A percentile compares a stretch with the other conserved stretches of the same genome.
phyloP scores from a whole-genome alignment of 1,284 basidiomycete genomes.

The Ustilago xerochloae region DNA sequence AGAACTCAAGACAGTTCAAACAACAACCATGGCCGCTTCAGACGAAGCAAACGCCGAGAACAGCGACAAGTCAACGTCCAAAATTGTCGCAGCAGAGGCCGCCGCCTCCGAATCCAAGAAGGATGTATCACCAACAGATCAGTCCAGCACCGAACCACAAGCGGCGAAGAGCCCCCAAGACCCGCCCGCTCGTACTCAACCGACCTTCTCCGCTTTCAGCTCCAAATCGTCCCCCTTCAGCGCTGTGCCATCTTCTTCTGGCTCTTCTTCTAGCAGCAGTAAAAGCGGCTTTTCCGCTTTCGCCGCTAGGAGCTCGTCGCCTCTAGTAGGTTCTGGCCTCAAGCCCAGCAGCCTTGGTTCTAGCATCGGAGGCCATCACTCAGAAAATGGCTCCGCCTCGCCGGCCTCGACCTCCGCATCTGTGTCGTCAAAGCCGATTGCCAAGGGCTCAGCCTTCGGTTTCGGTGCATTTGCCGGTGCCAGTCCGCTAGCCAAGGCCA shows the following conservation, averaged over 20 bases:
- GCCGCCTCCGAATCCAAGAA: not conserved
- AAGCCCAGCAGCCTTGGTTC: constrained; percentile 48
- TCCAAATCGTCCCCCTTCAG: constrained; percentile 51
- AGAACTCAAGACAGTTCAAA: constrained; percentile 23
- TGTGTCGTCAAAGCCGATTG: constrained; percentile 19
- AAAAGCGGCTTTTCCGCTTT: constrained; percentile 25
- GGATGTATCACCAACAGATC: not conserved
- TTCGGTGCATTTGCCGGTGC: constrained; percentile 58
- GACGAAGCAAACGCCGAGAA: not conserved
- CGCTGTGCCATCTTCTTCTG: constrained; percentile 43
- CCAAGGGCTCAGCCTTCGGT: constrained; percentile 42
- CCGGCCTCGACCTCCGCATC: constrained; percentile 2
- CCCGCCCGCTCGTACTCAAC: constrained; percentile 39
- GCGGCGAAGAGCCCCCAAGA: constrained; percentile 13
- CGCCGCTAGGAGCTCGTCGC: constrained; percentile 26
- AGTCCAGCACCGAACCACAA: constrained; percentile 1
- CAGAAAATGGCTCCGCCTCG: constrained; percentile 23
- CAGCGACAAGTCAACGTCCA: not conserved
- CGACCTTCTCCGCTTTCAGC: constrained; percentile 53
- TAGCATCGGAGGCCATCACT: constrained; percentile 33
- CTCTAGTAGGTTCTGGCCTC: constrained; percentile 25
- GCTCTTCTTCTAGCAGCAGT: constrained; percentile 20
- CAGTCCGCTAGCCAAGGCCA: constrained; percentile 45
- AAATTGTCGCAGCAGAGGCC: not conserved
- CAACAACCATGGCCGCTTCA: not conserved